Conservation (phyloP, 2,329 filamentous ascomycete genomes). For the Colletotrichum orbiculare region DNA sequence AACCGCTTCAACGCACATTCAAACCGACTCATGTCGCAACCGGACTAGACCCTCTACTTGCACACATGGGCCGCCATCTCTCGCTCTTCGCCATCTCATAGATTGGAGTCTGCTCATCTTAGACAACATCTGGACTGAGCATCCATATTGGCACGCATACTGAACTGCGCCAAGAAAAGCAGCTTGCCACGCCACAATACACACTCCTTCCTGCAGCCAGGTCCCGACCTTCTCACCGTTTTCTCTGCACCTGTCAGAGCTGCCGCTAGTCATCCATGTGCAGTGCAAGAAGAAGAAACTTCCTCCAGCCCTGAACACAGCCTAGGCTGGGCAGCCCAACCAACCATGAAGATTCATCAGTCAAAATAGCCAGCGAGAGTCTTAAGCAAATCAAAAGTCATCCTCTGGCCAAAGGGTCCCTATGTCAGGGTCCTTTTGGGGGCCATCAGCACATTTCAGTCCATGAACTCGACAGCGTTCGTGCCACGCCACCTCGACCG, state of each 20-base stretch:
- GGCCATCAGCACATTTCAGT: conserved; percentile 1
- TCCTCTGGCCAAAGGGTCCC: background rate
- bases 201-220: background rate
- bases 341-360: conserved; percentile 5
- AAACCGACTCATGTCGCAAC: no score
- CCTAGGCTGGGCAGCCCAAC: background rate
- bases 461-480: conserved; percentile 1
- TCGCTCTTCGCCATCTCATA: no score
- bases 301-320: conserved; percentile 7
- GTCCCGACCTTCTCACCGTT: background rate
- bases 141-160: background rate
- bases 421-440: conserved; percentile 1
- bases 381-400: conserved; percentile 1
- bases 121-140: background rate
- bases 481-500: background rate
- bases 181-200: no score
- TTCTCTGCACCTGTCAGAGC: conserved; percentile 25
- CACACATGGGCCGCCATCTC: no score
- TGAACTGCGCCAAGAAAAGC: no score
- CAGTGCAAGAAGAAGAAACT: conserved; percentile 18
- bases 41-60: no score
- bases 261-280: conserved; percentile 13
- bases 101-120: conserved; percentile 9
- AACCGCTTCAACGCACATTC: conserved; percentile 1
- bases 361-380: background rate